These are phyloP conservation scores for Cyclotella atomus DNA, from an alignment of 108 stramenopile species.

Conservation along the genomic window DNA sequence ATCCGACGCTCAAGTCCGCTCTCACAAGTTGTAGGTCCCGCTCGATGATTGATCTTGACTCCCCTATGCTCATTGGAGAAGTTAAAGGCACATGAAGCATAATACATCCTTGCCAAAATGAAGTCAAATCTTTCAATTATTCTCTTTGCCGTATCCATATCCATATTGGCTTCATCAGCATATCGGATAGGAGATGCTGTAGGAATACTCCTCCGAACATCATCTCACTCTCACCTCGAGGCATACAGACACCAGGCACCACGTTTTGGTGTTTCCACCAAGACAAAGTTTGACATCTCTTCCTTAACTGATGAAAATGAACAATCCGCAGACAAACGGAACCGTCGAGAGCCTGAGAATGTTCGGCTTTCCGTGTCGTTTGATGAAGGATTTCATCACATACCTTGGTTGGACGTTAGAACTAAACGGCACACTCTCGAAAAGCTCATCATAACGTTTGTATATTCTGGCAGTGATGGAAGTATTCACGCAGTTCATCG, in stretches of 20 bases:
- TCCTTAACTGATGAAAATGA: slow-evolving; percentile 8
- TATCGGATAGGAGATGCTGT: slow-evolving; percentile 44
- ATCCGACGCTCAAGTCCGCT: no score
- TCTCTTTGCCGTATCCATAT: no score
- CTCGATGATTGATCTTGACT: no score
- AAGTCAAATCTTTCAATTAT: no score
- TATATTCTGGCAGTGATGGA: slow-evolving; percentile 42
- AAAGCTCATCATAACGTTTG: slow-evolving; percentile 31
- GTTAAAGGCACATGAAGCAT: no score
- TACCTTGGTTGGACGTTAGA: slow-evolving; percentile 39
- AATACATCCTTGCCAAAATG: no score
- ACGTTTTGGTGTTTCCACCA: slow-evolving; percentile 45
- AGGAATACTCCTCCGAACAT: slow-evolving; percentile 40
- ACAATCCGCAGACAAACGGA: background rate
- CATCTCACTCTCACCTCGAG: slow-evolving; percentile 20
- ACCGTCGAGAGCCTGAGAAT: background rate
- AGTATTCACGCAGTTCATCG: slow-evolving; percentile 44
- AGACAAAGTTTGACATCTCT: slow-evolving; percentile 23
- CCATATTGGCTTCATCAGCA: no score
- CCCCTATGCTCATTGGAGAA: no score
- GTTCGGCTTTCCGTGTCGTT: slow-evolving; percentile 37
- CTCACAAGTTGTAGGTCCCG: no score
- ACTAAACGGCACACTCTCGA: slow-evolving; percentile 17
- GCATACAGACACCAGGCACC: slow-evolving; percentile 48
- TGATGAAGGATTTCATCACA: slow-evolving; percentile 47